These are phyloP conservation scores for Mycotypha africana DNA, from an alignment of 371 early-diverging fungal genomes.

Conservation along the genomic window DNA sequence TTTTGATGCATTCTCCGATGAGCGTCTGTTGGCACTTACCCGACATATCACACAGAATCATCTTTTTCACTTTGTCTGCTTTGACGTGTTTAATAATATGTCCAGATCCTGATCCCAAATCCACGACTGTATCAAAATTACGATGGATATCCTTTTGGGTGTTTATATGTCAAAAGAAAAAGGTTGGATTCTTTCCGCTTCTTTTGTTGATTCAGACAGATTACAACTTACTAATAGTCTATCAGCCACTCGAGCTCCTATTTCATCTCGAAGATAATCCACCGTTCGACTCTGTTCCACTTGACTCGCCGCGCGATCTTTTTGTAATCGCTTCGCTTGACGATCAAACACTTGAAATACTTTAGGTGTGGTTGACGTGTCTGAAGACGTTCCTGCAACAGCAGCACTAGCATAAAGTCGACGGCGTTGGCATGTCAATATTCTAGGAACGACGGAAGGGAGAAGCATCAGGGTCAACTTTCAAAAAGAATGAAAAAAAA, in stretches of 20 bases:
- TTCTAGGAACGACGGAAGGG: too few relatives aligned
- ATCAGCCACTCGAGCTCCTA: conserved; percentile 85
- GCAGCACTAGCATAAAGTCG: too few relatives aligned
- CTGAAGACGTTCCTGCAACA: too few relatives aligned
- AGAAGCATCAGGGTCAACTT: too few relatives aligned
- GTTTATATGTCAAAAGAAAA: not conserved
- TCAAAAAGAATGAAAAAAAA: too few relatives aligned
- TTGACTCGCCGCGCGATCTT: conserved; percentile 70
- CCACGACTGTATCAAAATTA: conserved; percentile 77
- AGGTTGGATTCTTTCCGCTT: too few relatives aligned
- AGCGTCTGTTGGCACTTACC: too few relatives aligned
- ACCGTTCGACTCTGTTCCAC: conserved; percentile 62
- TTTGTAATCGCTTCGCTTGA: conserved; percentile 67
- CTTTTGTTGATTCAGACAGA: not conserved
- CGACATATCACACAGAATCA: conserved; percentile 88
- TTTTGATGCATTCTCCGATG: too few relatives aligned
- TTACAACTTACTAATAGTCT: conserved; percentile 62
- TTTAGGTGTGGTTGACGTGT: conserved; percentile 8
- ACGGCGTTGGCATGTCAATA: too few relatives aligned
- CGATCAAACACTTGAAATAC: conserved; percentile 75
- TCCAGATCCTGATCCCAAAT: conserved; percentile 88
- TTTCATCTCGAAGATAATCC: conserved; percentile 91
- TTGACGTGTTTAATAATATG: conserved; percentile 80
- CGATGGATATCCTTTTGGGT: conserved; percentile 66
- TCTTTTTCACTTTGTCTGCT: conserved; percentile 70